phyloP scores from a whole-genome alignment of 495 filamentous ascomycete genomes.

The Neurospora sp. region DNA sequence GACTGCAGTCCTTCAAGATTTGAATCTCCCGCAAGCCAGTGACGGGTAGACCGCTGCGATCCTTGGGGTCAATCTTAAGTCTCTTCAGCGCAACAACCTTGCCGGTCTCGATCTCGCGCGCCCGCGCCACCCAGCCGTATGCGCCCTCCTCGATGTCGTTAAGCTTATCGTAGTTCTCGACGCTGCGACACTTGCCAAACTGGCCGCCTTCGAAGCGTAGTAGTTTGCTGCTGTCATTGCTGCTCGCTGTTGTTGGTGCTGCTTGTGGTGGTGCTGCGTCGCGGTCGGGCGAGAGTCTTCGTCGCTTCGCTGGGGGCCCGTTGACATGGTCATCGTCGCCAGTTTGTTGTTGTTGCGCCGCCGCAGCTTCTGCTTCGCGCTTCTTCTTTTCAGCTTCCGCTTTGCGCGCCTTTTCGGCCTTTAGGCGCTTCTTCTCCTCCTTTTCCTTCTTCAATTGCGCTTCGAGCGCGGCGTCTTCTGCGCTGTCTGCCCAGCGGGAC shows the following conservation, averaged over 20 bases:
- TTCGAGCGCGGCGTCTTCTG: constrained; percentile 61
- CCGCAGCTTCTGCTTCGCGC: constrained; percentile 18
- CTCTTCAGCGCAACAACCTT: constrained; percentile 89
- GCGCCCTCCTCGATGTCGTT: constrained; percentile 97
- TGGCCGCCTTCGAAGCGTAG: constrained; percentile 56
- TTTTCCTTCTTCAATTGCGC: constrained; percentile 74
- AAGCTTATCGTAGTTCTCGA: constrained; percentile 81
- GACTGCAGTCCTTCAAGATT: constrained; percentile 42
- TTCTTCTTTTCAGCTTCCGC: constrained; percentile 48
- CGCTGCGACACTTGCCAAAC: constrained; percentile 68
- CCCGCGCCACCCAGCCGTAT: constrained; percentile 89
- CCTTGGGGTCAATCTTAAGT: constrained; percentile 78
- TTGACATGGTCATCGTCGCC: constrained; percentile 21
- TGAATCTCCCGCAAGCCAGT: constrained; percentile 85
- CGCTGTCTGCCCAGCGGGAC: constrained; percentile 82
- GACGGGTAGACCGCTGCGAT: constrained; percentile 76
- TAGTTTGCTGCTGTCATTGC: constrained; percentile 32
- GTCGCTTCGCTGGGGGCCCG: constrained; percentile 44
- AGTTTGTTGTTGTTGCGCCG: constrained; percentile 10
- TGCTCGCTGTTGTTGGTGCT: constrained; percentile 4
- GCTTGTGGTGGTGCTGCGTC: constrained; percentile 14
- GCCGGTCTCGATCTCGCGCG: constrained; percentile 67
- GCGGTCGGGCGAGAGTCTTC: constrained; percentile 36
- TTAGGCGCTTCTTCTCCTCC: constrained; percentile 77
- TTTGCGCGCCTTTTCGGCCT: constrained; percentile 74